Conservation (phyloP, 495 filamentous ascomycete genomes). For the Achaetomiella virescens region DNA sequence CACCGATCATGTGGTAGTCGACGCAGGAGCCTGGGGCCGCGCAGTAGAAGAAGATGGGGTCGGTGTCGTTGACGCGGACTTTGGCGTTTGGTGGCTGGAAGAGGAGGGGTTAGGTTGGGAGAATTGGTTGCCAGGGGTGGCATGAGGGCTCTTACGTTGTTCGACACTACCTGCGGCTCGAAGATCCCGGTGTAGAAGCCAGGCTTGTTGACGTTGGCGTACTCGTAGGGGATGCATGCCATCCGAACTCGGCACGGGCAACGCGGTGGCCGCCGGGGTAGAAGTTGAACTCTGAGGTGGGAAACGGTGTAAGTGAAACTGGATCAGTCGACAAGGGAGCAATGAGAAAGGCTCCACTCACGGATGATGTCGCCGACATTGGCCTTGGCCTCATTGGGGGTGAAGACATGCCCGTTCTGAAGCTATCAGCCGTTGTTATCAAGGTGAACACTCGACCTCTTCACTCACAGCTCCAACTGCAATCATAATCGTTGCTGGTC, state of each 20-base stretch:
- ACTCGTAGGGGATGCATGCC: conserved; percentile 55
- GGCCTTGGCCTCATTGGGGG: conserved; percentile 28
- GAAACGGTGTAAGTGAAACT: neutral
- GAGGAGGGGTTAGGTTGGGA: neutral
- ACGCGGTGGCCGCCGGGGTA: conserved; percentile 56
- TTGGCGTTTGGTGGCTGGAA: conserved; percentile 42
- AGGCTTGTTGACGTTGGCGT: conserved; percentile 29
- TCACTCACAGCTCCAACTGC: conserved; percentile 30
- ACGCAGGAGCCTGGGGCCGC: conserved; percentile 39
- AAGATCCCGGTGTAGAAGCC: conserved; percentile 47
- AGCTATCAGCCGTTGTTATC: conserved; percentile 2
- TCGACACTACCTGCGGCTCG: conserved; percentile 30
- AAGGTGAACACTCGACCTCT: neutral
- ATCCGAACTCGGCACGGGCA: conserved; percentile 46
- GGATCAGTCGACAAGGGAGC: neutral
- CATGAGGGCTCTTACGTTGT: conserved; percentile 26
- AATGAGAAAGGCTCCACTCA: conserved; percentile 13
- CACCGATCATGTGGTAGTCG: conserved; percentile 42
- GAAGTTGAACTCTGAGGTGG: conserved; percentile 46
- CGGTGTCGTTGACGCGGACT: conserved; percentile 50
- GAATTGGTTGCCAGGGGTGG: neutral
- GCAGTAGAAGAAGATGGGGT: conserved; percentile 59
- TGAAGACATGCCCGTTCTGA: conserved; percentile 31
- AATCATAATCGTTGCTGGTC: conserved; percentile 21
- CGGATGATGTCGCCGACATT: conserved; percentile 36